Conservation (phyloP, 1,139 yeast species). For the Pichia sp. region DNA sequence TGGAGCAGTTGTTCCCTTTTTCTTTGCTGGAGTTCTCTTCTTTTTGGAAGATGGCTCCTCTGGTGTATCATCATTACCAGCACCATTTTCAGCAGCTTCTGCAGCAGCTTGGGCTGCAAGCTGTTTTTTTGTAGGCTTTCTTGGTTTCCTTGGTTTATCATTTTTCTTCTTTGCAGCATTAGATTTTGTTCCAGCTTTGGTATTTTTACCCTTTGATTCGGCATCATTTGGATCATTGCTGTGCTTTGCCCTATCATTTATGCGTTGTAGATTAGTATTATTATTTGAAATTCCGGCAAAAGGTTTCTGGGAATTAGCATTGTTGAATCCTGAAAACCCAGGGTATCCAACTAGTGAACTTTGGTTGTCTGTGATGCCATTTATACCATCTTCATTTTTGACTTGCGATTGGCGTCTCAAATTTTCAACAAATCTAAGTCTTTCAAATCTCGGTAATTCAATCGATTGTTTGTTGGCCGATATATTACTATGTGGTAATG, state of each 20-base stretch:
- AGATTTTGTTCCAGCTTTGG: constrained; percentile 14
- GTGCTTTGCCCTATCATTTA: constrained; percentile 1
- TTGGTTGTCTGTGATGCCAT: constrained; percentile 6
- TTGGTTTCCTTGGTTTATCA: constrained; percentile 25
- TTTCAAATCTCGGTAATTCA: constrained; percentile 41
- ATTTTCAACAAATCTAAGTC: constrained; percentile 45
- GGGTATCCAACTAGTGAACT: constrained; percentile 9
- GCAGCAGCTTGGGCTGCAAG: constrained; percentile 26
- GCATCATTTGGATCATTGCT: constrained; percentile 2
- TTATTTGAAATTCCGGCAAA: neutral
- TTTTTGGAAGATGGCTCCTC: constrained; percentile 22
- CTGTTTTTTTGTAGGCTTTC: constrained; percentile 31
- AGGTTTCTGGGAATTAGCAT: constrained; percentile 1
- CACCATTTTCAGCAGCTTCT: constrained; percentile 14
- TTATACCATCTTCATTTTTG: constrained; percentile 22
- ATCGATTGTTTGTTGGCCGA: constrained; percentile 13
- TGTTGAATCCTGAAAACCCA: constrained; percentile 4
- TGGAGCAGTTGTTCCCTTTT: constrained; percentile 11
- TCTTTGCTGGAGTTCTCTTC: constrained; percentile 24
- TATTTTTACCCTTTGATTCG: constrained; percentile 3
- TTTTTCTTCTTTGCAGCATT: constrained; percentile 16
- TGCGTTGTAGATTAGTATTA: neutral
- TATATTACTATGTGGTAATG: constrained; percentile 30
- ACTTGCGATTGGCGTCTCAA: constrained; percentile 30
- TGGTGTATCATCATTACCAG: constrained; percentile 13